Base-by-base conservation (phyloP, 805 yeast species). In the Wickerhamiella lipophila region DNA sequence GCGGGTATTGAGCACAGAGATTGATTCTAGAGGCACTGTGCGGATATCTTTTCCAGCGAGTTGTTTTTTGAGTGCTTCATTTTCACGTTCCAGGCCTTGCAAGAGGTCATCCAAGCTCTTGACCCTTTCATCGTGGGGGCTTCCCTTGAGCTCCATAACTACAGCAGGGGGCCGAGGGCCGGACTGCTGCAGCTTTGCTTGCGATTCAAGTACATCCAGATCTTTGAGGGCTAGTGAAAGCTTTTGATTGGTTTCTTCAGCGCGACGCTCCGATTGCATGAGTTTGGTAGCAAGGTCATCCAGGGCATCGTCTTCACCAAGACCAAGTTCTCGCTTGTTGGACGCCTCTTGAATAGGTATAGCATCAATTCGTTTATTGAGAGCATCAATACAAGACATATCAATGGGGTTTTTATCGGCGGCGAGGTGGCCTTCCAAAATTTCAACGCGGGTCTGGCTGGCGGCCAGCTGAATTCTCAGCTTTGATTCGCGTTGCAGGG, bases 41-140 rank as follows among this genome's bases (percentile, higher is more conserved):
- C 27, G 32, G 7, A 39, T 41, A 15, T 32, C 23, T 15, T 19
- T 15, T 34, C 23, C 25, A 2, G 30, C 34, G 7, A 46, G 29
- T n/a, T 27, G 42, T 16, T n/a, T n/a, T 29, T 22, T 41, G 9
- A 47, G 42, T 11, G 35, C 46, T 23, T 30, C 39, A 9, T 47
- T 40, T 23, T 40, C 39, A 6, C 39, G 19, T 26, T 47, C 49
- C 7, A 47, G 26, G 13, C 29, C 21, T 3, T 22, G n/a, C 18
- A 32, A 12, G 7, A 18, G 15, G 3, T 40, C 45, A 4, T 25
- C 6, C 30, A 15, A 4, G 12, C 21, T 19, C 18, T 30, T 11
- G 6, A 30, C 19, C 16, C 18, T 29, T 6, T 19, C 13, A n/a
- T 42, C 38, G 19, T 32, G 19, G 18, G 27, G 9, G 22, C 26